Evolutionary conservation across 176 grass and related monocot species (phyloP).

Genomic region (Aegilops sharonensis): DNA sequence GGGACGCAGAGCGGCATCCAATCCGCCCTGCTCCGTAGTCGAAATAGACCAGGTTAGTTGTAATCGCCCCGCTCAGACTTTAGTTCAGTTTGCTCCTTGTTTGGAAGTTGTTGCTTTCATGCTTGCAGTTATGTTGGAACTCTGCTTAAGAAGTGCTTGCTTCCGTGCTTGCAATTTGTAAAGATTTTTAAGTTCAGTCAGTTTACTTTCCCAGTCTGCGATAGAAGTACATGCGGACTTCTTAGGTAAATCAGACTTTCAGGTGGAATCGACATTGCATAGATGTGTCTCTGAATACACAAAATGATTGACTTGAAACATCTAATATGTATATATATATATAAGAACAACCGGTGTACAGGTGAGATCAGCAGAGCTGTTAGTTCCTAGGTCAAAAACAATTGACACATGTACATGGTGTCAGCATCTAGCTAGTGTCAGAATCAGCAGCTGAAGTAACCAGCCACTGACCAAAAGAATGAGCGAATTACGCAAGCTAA

Average conservation of each 20-base stretch:
- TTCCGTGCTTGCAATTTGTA: not conserved
- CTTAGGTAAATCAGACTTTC: not conserved
- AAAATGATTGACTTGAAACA: not conserved
- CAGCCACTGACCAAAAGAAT: conserved; percentile 19
- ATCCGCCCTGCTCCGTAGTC: too few relatives aligned
- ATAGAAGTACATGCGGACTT: too few relatives aligned
- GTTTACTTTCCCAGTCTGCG: not conserved
- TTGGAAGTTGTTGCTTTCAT: not conserved
- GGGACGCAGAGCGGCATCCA: too few relatives aligned
- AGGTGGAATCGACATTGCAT: not conserved
- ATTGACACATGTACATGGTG: conserved; percentile 25
- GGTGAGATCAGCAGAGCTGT: not conserved
- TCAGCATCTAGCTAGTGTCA: not conserved
- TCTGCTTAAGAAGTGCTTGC: not conserved
- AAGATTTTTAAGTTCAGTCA: not conserved
- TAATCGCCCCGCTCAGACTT: too few relatives aligned
- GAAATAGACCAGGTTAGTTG: too few relatives aligned
- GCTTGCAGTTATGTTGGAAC: not conserved
- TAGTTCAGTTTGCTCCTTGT: too few relatives aligned
- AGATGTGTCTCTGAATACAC: not conserved
- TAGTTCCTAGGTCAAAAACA: conserved; percentile 24
- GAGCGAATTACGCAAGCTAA: too few relatives aligned
- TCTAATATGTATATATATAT: not conserved
- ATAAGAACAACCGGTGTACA: not conserved
- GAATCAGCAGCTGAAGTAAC: conserved; percentile 27